These are phyloP conservation scores for Leccinellum albellum DNA, from an alignment of 768 basidiomycete species.

Conservation along the genomic window DNA sequence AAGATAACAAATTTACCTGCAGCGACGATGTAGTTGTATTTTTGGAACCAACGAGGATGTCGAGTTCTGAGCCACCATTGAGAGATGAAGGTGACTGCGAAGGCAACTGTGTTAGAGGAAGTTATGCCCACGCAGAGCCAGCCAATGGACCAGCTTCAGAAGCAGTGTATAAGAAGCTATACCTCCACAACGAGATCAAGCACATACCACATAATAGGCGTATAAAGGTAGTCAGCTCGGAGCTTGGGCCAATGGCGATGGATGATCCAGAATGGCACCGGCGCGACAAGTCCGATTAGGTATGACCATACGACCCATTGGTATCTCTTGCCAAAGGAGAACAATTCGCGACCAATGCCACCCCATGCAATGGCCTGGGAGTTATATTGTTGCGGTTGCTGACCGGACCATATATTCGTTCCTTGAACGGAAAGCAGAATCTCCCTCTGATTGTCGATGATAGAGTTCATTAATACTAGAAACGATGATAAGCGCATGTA, in stretches of 20 bases:
- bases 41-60: conserved; percentile 35
- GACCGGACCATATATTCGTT: conserved; percentile 38
- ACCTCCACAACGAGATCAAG: neutral
- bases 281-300: conserved; percentile 30
- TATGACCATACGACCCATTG: conserved; percentile 40
- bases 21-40: conserved; percentile 33
- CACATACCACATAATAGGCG: conserved; percentile 26
- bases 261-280: conserved; percentile 42
- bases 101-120: conserved; percentile 17
- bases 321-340: conserved; percentile 28
- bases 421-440: conserved; percentile 54
- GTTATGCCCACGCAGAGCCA: conserved; percentile 27
- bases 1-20: conserved; percentile 49
- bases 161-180: neutral
- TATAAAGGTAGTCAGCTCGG: conserved; percentile 27
- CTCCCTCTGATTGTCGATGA: conserved; percentile 47
- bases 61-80: conserved; percentile 40
- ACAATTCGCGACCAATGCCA: conserved; percentile 34
- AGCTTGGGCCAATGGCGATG: conserved; percentile 35
- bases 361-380: conserved; percentile 38
- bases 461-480: conserved; percentile 57
- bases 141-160: conserved; percentile 15
- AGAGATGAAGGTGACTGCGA: conserved; percentile 28
- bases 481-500: conserved; percentile 9
- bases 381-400: conserved; percentile 28